These are phyloP conservation scores for Bruguiera hainesii DNA, from an alignment of 441 rosid species.

Conservation along the genomic window DNA sequence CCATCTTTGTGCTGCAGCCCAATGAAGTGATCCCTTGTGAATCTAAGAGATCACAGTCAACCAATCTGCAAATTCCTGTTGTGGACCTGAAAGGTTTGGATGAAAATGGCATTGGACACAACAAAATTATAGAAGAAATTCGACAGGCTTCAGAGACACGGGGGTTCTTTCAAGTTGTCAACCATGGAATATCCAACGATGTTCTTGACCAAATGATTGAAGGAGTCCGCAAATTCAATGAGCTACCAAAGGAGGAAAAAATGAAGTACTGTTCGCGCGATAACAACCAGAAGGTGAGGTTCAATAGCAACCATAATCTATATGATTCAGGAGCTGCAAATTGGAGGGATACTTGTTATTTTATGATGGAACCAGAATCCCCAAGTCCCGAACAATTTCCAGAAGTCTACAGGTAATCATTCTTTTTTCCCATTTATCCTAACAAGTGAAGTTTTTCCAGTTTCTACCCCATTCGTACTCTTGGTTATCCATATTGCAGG, in stretches of 20 bases:
- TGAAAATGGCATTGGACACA: not conserved
- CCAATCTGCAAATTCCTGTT: not conserved
- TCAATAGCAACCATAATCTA: constrained; percentile 2
- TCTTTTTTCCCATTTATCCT: too few relatives aligned
- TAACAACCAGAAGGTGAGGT: constrained; percentile 4
- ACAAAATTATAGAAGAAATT: not conserved
- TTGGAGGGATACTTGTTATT: constrained; percentile 12
- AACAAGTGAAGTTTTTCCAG: too few relatives aligned
- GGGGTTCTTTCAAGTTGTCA: not conserved
- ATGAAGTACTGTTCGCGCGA: constrained; percentile 8
- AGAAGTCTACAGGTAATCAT: not conserved
- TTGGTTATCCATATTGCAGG: not conserved
- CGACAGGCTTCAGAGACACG: not conserved
- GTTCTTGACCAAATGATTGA: not conserved
- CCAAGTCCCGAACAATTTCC: constrained; percentile 9
- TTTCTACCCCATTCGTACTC: not conserved
- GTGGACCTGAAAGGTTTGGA: not conserved
- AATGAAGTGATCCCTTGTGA: not conserved
- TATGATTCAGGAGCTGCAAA: constrained; percentile 7
- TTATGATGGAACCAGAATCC: constrained; percentile 9
- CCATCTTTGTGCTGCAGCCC: not conserved
- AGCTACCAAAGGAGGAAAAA: constrained; percentile 7
- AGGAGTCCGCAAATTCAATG: not conserved
- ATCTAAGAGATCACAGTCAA: not conserved
- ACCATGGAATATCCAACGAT: not conserved